Base-by-base conservation (phyloP, 805 yeast species). In the Candida maltosa region DNA sequence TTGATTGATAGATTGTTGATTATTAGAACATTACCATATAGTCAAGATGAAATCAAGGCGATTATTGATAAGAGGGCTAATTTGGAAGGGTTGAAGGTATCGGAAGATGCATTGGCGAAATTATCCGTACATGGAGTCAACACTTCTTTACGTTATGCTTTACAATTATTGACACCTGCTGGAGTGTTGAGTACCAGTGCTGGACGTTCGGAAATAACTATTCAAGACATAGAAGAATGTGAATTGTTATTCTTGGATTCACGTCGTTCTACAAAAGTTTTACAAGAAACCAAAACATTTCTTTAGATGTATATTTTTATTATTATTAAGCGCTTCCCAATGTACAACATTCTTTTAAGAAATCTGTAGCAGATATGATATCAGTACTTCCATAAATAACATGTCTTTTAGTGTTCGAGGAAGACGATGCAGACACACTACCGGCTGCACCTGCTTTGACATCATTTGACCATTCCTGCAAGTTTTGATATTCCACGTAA, bases 1-100 rank as follows among this genome's bases (percentile, higher is more conserved):
- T 73, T 93, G 56, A 71, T 89, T 41, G 99, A 93, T 63, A 73
- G 99, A 48, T 69, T 91, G 45, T 77, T 93, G 49, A 93, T 93
- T 52, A 88, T 93, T 31, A 80, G 94, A 61, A 93, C 99, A 4
- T 70, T 86, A 43, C 88, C 95, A n/a, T 93, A 93, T 69, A 71
- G 72, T 41, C 78, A 73, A 42, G 88, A 81, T 21, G 98, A 93
- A 60, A 85, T 91, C 42, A 73, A 76, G 34, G 73, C 81, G 17
- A 93, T 93, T 51, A 77, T 93, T 44, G 80, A 80, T 42, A 87
- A 88, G 58, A 76, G 98, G 55, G 78, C 95, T 10, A 65, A 69
- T 18, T 78, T 86, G 39, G 98, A 93, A 60, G 76, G 75, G 33
- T 72, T 88, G 41, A 77, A 80, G 17, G 60, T 87, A 30, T 58